Percentiles rank a stretch among this genome's conserved stretches.
phyloP scores from a whole-genome alignment of 805 yeast genomes.

The Starmera pachycereana region DNA sequence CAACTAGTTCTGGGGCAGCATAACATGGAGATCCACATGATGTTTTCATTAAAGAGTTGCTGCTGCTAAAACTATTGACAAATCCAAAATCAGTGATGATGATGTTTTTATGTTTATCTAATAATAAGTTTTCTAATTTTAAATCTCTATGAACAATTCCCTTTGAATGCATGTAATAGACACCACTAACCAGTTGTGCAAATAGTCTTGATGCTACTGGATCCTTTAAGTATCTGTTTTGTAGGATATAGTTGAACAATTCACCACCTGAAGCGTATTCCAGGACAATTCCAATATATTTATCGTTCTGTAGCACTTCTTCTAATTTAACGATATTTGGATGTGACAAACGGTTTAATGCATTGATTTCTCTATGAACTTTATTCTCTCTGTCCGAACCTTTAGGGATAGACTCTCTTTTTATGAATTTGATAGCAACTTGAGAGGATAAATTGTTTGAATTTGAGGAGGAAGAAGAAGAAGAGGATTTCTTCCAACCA shows the following conservation, averaged over 20 bases:
- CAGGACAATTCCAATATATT: slow-evolving; percentile 90
- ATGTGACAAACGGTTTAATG: slow-evolving; percentile 74
- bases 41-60: slow-evolving; percentile 79
- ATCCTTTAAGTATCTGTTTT: slow-evolving; percentile 81
- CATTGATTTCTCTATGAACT: slow-evolving; percentile 88
- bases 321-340: slow-evolving; percentile 90
- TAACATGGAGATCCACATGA: slow-evolving; percentile 97
- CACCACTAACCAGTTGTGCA: slow-evolving; percentile 91
- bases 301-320: slow-evolving; percentile 88
- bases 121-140: slow-evolving; percentile 59
- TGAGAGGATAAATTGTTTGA: slow-evolving; percentile 61
- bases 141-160: slow-evolving; percentile 68
- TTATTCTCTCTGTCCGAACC: slow-evolving; percentile 81
- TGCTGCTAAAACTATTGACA: slow-evolving; percentile 64
- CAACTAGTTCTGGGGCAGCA: slow-evolving; percentile 96
- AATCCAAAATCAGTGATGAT: slow-evolving; percentile 76
- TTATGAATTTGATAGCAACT: slow-evolving; percentile 88
- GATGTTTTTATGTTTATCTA: slow-evolving; percentile 48
- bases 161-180: slow-evolving; percentile 65
- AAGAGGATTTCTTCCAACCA: slow-evolving; percentile 68
- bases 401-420: slow-evolving; percentile 79
- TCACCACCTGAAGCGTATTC: slow-evolving; percentile 98
- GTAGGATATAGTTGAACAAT: slow-evolving; percentile 83
- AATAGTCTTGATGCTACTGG: slow-evolving; percentile 76
- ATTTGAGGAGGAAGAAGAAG: too few species aligned